Evolutionary conservation across 2,329 filamentous ascomycete genomes (phyloP), one percentile per base, ranked within the genome.

Genomic region (Madurella mycetomatis): DNA sequence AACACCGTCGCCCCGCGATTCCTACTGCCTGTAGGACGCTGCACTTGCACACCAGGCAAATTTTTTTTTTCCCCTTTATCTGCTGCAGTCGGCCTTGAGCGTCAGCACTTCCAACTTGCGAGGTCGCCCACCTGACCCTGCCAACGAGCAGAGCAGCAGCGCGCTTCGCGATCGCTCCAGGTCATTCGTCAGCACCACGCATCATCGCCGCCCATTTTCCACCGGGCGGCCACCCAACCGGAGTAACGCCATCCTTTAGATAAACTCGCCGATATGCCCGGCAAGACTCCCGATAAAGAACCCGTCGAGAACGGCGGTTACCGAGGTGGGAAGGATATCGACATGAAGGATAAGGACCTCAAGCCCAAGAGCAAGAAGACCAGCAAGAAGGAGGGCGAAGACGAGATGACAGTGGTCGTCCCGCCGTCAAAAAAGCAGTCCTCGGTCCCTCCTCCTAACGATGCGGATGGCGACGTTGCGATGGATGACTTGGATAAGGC

Each of bases 401-500:
- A 85, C 65, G 86, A 90, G 76, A 90, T 90, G 86, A 90, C 87
- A 48, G 86, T 90, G 61, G 87, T 91, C 64, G 86, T 90, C 43
- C 86, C 87, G 51, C 86, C 85, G 54, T 82, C 85, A 61, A 90
- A 90, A 76, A 75, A 80, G 67, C 73, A 83, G 73, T 72, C 80
- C 54, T 79, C 84, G 55, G 76, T 76, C 62, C 76, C 79, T 59
- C 72, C 76, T 51, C 72, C 75, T 32, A 77, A 82, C 61, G 83
- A 87, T 67, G 77, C 77, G 56, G 85, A 90, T 64, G 85, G 80
- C 49, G 88, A 92, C 69, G 78, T 90, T 59, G 74, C 77, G 61
- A 91, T 91, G 87, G 83, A 83, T 61, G 84, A 82, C 60, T 71
- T 75, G 69, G 75, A 76, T 59, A 76, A 80, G 65, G 64, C 70